Base-by-base conservation (phyloP, 306 rosid genomes). In the Datisca glomerata region DNA sequence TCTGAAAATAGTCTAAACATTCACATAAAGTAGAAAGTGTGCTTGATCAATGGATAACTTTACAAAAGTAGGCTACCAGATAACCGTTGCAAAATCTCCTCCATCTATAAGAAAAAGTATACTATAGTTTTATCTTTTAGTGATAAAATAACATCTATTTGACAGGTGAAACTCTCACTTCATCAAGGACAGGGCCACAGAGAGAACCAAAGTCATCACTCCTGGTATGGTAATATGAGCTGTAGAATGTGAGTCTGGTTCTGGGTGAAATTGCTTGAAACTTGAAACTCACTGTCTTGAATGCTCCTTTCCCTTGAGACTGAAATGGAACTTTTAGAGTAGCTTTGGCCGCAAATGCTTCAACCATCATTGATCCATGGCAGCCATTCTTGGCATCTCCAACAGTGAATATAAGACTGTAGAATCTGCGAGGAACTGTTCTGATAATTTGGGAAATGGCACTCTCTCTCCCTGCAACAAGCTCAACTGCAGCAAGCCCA, bases 361-460 rank as follows among this genome's bases (percentile, higher is more conserved):
- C 96, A 19, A 89, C 76, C 85, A 78, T 51, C 98, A 91, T 91
- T 2, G 93, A 72, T 43, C 98, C 98, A 3, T 80, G 94, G 47
- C 96, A 91, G 21, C 94, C 96, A 29, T 91, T 91, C 59, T 51
- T 84, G 12, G 92, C 94, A 4, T 91, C 98, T 1, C 96, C 98
- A 7, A 91, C 36, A 0, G 73, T 27, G 59, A 91, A 91, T n/a
- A 70, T 52, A 53, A 91, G 67, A 51, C 17, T 59, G 70, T 91
- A 91, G 51, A 47, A 10, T 55, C 66, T 75, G 69, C 68, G 57
- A 8, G 81, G 69, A 20, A 66, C 45, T 1, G 96, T 91, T 64
- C 80, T 70, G 48, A 91, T 47, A 6, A 91, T 24, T 62, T 91
- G 96, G 1, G 98, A 93, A 8, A 91, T 60, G 10, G 94, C 93